A percentile compares a stretch with the other conserved stretches of the same genome.
Conservation (phyloP, 106 monocot genomes). For the Cymbidium sinense region DNA sequence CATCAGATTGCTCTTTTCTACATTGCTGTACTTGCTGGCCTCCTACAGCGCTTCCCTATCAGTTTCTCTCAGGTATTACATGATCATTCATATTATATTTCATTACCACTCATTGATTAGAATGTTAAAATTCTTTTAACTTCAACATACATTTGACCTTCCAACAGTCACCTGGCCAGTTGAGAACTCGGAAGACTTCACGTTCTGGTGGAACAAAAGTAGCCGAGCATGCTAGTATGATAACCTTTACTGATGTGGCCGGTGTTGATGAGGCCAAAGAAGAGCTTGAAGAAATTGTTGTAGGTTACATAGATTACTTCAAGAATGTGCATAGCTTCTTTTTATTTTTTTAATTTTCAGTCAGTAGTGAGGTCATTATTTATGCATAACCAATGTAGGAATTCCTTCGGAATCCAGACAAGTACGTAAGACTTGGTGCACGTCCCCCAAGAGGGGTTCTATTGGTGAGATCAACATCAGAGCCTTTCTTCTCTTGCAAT, state of each 20-base stretch:
- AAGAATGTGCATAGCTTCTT: not conserved
- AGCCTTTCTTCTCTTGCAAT: not conserved
- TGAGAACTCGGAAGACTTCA: slow-evolving; percentile 68
- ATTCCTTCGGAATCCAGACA: slow-evolving; percentile 92
- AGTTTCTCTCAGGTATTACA: slow-evolving; percentile 77
- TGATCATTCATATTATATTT: not conserved
- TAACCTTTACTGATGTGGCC: slow-evolving; percentile 97
- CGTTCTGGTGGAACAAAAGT: slow-evolving; percentile 62
- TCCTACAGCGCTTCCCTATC: slow-evolving; percentile 80
- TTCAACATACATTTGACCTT: slow-evolving; percentile 6
- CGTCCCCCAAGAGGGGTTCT: slow-evolving; percentile 95
- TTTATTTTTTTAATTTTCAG: not conserved
- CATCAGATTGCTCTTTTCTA: slow-evolving; percentile 80
- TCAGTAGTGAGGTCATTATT: slow-evolving; percentile 4
- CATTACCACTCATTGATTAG: not conserved
- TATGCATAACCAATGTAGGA: slow-evolving; percentile 47
- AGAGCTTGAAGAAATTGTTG: slow-evolving; percentile 99
- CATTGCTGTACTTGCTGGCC: slow-evolving; percentile 70
- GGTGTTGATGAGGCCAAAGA: slow-evolving; percentile 99
- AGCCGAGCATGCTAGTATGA: slow-evolving; percentile 67
- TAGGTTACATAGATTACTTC: slow-evolving; percentile 19
- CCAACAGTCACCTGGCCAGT: slow-evolving; percentile 79
- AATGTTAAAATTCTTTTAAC: not conserved
- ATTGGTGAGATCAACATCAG: slow-evolving; percentile 46
- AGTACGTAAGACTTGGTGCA: slow-evolving; percentile 84